Conservation (phyloP, 495 filamentous ascomycete genomes). For the Hyaloscypha hepaticicola region DNA sequence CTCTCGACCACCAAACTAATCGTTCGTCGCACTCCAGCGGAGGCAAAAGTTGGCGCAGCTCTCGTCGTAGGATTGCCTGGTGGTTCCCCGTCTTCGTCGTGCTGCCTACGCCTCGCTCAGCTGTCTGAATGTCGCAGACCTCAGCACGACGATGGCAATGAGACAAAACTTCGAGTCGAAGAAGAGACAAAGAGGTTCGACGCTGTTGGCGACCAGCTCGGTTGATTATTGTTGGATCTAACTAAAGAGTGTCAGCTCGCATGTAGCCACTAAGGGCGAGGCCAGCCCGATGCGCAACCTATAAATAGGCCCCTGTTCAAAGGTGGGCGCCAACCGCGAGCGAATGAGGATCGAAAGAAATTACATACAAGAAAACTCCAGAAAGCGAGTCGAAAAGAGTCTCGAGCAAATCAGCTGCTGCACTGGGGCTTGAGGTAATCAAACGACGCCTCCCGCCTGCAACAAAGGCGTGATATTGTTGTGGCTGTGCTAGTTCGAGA, state of each 20-base stretch:
- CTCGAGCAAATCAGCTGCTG: conserved; percentile 12
- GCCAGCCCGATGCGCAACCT: conserved; percentile 20
- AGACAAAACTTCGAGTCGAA: conserved; percentile 19
- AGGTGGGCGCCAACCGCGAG: conserved; percentile 27
- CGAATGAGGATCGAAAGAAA: conserved; percentile 22
- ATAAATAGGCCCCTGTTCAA: conserved; percentile 21
- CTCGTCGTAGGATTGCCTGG: conserved; percentile 3
- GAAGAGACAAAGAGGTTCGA: conserved; percentile 18
- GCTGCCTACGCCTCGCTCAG: conserved; percentile 6
- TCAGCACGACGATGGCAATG: conserved; percentile 17
- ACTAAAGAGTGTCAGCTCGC: conserved; percentile 30
- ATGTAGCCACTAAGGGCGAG: conserved; percentile 17
- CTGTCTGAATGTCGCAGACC: conserved; percentile 11
- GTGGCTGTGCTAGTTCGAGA: neutral
- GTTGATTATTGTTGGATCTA: conserved; percentile 24
- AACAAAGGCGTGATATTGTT: conserved; percentile 18
- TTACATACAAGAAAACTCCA: conserved; percentile 14
- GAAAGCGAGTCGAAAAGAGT: conserved; percentile 7
- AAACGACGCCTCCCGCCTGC: conserved; percentile 14
- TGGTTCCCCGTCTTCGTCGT: neutral
- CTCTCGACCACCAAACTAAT: conserved; percentile 16
- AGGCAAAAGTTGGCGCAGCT: conserved; percentile 20
- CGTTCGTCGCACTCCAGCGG: neutral
- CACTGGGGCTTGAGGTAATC: conserved; percentile 2
- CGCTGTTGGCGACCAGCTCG: conserved; percentile 23